A percentile compares a stretch with the other conserved stretches of the same genome.
Conservation (phyloP, 1,284 basidiomycete species). For the Melanopsichium pennsylvanicum region DNA sequence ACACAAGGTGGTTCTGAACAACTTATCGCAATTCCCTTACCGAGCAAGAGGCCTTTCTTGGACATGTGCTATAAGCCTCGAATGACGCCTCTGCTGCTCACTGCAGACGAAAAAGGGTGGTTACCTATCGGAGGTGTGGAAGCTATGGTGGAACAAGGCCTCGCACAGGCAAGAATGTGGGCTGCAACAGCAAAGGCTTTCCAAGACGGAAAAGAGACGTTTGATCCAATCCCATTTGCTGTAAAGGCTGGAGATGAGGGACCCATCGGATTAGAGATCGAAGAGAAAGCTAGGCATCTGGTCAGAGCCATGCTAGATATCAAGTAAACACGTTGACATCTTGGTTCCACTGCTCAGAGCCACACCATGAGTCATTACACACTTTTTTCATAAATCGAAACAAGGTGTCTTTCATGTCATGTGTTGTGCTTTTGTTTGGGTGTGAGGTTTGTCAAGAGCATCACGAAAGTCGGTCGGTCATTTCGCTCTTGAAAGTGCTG, state of each 20-base stretch:
- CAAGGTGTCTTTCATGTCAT: no score
- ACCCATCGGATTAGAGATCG: conserved; percentile 34
- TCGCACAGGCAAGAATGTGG: conserved; percentile 65
- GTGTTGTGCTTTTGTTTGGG: no score
- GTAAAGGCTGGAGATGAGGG: conserved; percentile 40
- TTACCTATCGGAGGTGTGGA: conserved; percentile 59
- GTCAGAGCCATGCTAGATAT: conserved; percentile 38
- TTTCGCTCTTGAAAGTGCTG: no score
- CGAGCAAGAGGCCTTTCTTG: conserved; percentile 57
- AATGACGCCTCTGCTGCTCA: conserved; percentile 58
- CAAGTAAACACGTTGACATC: conserved; percentile 1
- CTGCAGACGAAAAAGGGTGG: conserved; percentile 57
- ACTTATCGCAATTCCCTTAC: conserved; percentile 40
- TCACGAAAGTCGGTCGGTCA: no score
- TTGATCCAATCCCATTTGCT: conserved; percentile 39
- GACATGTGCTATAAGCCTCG: conserved; percentile 67
- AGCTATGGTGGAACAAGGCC: conserved; percentile 66
- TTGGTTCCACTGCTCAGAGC: not conserved
- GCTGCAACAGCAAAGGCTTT: conserved; percentile 42
- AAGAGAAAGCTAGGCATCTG: conserved; percentile 37
- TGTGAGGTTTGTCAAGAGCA: no score
- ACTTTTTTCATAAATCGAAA: no score
- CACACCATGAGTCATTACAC: no score
- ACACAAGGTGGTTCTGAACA: not conserved
- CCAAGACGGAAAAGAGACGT: conserved; percentile 11